Percentiles rank a stretch among this genome's conserved stretches.
Evolutionary conservation across 2,329 filamentous ascomycete species (phyloP).

Genomic region (Neofusicoccum umdonicola): DNA sequence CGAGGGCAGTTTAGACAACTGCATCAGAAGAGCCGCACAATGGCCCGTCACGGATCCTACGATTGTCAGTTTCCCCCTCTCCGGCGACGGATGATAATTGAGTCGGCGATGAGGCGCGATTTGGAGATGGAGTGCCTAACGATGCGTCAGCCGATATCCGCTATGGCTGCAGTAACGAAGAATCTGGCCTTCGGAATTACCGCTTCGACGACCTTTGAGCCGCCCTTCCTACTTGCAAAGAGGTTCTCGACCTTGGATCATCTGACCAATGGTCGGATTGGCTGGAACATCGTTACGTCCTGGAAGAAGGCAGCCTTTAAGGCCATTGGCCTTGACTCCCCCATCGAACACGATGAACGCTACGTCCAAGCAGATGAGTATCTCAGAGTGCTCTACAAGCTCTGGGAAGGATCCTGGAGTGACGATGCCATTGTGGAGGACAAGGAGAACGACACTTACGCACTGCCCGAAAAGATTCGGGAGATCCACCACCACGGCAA

Average conservation of each 20-base stretch:
- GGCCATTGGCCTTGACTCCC: slow-evolving; percentile 58
- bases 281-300: slow-evolving; percentile 66
- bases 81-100: no score
- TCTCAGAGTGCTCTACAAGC: slow-evolving; percentile 60
- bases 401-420: slow-evolving; percentile 55
- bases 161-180: slow-evolving; percentile 67
- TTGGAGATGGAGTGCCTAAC: not conserved
- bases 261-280: slow-evolving; percentile 59
- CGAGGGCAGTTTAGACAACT: slow-evolving; percentile 58
- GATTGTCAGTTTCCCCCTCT: slow-evolving; percentile 47
- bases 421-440: slow-evolving; percentile 58
- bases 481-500: slow-evolving; percentile 61
- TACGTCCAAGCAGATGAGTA: slow-evolving; percentile 64
- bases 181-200: slow-evolving; percentile 63
- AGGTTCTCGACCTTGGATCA: slow-evolving; percentile 63
- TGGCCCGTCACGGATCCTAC: slow-evolving; percentile 65
- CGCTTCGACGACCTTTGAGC: slow-evolving; percentile 61
- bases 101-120: no score
- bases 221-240: slow-evolving; percentile 61
- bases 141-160: slow-evolving; percentile 54
- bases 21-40: slow-evolving; percentile 61
- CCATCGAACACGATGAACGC: slow-evolving; percentile 60
- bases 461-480: slow-evolving; percentile 58
- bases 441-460: slow-evolving; percentile 54
- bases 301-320: slow-evolving; percentile 64